Evolutionary conservation across 2,329 filamentous ascomycete species (phyloP), one percentile per base, ranked within the genome.

Genomic region (Epichloe gansuensis): DNA sequence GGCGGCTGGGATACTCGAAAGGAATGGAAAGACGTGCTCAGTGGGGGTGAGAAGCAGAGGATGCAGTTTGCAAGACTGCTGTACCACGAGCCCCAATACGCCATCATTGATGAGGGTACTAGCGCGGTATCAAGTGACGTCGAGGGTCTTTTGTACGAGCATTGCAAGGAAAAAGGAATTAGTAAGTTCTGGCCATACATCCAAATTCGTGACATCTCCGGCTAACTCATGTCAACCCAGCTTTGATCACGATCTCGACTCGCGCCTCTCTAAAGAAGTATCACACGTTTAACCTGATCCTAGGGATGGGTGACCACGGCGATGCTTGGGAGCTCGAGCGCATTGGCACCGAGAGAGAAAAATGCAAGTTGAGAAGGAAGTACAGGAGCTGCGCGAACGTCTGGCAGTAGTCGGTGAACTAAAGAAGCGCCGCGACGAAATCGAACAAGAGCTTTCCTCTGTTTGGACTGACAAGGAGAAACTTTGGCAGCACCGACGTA

Each of bases 11-110:
- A 98, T 64, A 93, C 89, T 4, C 81, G 89, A 53, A 97, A 98
- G 69, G 91, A 95, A 65, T 98, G 93, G 93, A 96, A 97, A 71
- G 91, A 97, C 60, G 89, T 98, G 4, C 76, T 98, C n/a, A 91
- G 86, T 58, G 93, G 93, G 41, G 93, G 93, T 12, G 93, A 98
- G 75, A 98, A 98, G 73, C 93, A 98, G 72, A 78, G 93, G 23
- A 88, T 98, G 80, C 89, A 82, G 0, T 89, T 98, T 61, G 91
- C 94, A 4, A 76, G 93, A 45, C 68, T 98, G 48, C 73, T 97
- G 42, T 98, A 98, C 64, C 93, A 98, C 64, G 91, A 97, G 71
- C 93, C 93, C 15, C 78, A 86, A 55, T 98, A 95, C 65, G 93
- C 90, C 2, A 89, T 98, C 62, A 82, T 98, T 53, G 93, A 98